A percentile compares a stretch with the other conserved stretches of the same genome.
phyloP scores from a whole-genome alignment of 805 yeast species.

The Hermanozyma aechmeae region DNA sequence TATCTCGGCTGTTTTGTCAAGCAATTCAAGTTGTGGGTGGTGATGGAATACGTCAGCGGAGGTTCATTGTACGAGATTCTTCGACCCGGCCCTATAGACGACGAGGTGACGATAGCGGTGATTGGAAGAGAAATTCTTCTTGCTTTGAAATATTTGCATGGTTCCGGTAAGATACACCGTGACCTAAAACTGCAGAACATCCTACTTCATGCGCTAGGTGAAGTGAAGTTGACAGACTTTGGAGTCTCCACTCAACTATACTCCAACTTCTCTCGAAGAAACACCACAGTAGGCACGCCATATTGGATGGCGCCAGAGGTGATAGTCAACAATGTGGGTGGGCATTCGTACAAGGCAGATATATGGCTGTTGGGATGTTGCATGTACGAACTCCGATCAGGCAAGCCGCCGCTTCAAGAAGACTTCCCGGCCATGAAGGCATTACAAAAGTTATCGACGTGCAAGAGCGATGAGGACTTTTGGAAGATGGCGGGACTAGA shows the following conservation, averaged over 20 bases:
- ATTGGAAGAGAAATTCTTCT: constrained; percentile 46
- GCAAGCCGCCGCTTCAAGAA: constrained; percentile 43
- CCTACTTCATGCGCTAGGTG: constrained; percentile 25
- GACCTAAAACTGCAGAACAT: constrained; percentile 36
- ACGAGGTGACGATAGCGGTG: constrained; percentile 39
- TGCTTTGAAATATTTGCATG: constrained; percentile 61
- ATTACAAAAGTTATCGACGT: constrained; percentile 26
- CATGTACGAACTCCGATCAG: constrained; percentile 60
- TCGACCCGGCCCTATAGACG: constrained; percentile 49
- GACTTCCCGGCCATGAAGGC: constrained; percentile 35
- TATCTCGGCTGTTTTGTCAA: constrained; percentile 66
- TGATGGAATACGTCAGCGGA: constrained; percentile 76
- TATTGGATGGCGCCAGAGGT: constrained; percentile 63
- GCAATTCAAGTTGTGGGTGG: constrained; percentile 65
- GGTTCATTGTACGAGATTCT: constrained; percentile 65
- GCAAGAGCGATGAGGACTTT: constrained; percentile 22
- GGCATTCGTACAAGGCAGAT: constrained; percentile 51
- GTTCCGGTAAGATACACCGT: constrained; percentile 67
- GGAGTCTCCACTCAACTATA: constrained; percentile 37
- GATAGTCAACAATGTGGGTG: constrained; percentile 49
- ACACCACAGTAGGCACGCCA: constrained; percentile 46
- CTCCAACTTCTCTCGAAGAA: constrained; percentile 32
- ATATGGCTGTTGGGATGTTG: constrained; percentile 79
- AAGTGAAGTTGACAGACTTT: constrained; percentile 35
- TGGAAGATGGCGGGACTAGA: constrained; percentile 16